Evolutionary conservation across 495 filamentous ascomycete species (phyloP).

Genomic region (Trichodelitschia bisporula): DNA sequence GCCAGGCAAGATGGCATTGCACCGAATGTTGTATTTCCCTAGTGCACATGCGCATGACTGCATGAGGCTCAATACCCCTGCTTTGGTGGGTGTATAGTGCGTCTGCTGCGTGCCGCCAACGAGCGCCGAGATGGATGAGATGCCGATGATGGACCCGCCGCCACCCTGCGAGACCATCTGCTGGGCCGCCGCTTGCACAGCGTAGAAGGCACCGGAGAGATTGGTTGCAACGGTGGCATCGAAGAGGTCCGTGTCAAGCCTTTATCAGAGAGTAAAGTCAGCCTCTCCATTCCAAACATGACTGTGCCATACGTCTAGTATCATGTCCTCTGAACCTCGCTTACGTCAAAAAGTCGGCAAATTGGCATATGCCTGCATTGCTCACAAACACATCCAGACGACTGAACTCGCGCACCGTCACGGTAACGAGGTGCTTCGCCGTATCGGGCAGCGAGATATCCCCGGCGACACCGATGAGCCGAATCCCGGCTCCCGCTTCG

Average conservation of each 20-base stretch:
- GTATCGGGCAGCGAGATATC: slow-evolving; percentile 16
- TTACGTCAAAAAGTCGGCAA: slow-evolving; percentile 53
- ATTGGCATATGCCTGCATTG: slow-evolving; percentile 73
- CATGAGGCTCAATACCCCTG: slow-evolving; percentile 61
- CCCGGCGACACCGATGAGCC: slow-evolving; percentile 15
- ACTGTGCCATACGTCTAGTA: neutral
- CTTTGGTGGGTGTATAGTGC: slow-evolving; percentile 86
- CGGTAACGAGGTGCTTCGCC: slow-evolving; percentile 13
- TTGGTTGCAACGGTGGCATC: slow-evolving; percentile 45
- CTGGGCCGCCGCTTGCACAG: slow-evolving; percentile 55
- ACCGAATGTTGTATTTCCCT: slow-evolving; percentile 51
- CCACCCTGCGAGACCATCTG: slow-evolving; percentile 46
- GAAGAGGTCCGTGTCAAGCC: slow-evolving; percentile 25
- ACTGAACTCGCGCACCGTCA: slow-evolving; percentile 22
- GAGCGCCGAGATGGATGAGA: slow-evolving; percentile 62
- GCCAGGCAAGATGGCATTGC: slow-evolving; percentile 68
- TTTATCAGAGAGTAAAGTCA: slow-evolving; percentile 1
- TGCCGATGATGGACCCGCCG: slow-evolving; percentile 62
- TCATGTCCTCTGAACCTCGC: too few relatives aligned
- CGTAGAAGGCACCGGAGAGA: slow-evolving; percentile 67
- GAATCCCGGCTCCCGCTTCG: slow-evolving; percentile 7
- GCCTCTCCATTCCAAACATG: neutral
- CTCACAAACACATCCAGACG: slow-evolving; percentile 60
- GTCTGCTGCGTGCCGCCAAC: slow-evolving; percentile 61
- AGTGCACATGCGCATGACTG: slow-evolving; percentile 61